These are phyloP conservation scores for Pseudopithomyces maydicus DNA, from an alignment of 2,329 filamentous ascomycete species.

Conservation along the genomic window DNA sequence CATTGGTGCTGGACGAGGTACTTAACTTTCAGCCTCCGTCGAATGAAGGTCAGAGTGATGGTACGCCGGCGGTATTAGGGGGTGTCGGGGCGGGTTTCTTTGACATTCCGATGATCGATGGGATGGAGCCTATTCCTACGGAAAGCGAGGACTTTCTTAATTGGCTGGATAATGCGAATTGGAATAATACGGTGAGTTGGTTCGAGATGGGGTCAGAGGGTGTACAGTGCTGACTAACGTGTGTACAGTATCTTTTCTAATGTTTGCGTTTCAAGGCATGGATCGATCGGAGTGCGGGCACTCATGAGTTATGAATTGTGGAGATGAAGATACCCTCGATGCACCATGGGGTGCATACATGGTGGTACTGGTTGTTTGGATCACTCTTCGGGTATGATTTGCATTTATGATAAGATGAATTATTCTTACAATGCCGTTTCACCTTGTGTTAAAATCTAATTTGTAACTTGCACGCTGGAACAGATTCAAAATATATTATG, in stretches of 20 bases:
- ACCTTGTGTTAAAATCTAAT: too few species aligned
- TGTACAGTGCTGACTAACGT: constrained; percentile 1
- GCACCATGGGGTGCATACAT: neutral
- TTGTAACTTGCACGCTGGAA: too few species aligned
- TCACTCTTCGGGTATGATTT: too few species aligned
- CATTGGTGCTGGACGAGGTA: constrained; percentile 40
- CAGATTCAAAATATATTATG: too few species aligned
- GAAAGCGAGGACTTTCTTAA: constrained; percentile 42
- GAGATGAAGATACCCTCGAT: neutral
- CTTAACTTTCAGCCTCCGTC: constrained; percentile 40
- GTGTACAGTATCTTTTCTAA: constrained; percentile 15
- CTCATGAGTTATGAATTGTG: neutral
- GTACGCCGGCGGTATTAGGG: constrained; percentile 5
- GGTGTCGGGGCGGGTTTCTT: constrained; percentile 35
- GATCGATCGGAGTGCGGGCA: neutral
- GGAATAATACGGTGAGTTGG: constrained; percentile 37
- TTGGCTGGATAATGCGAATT: constrained; percentile 45
- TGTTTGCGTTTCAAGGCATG: too few species aligned
- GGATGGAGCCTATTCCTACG: constrained; percentile 43
- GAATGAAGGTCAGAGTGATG: constrained; percentile 20
- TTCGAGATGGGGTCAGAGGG: neutral
- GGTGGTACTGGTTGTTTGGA: too few species aligned
- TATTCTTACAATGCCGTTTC: too few species aligned
- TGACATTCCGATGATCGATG: constrained; percentile 41
- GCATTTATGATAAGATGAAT: too few species aligned